Percentiles rank a stretch among this genome's conserved stretches.
phyloP scores from a whole-genome alignment of 345 rosid genomes.

The Arabis alpina region DNA sequence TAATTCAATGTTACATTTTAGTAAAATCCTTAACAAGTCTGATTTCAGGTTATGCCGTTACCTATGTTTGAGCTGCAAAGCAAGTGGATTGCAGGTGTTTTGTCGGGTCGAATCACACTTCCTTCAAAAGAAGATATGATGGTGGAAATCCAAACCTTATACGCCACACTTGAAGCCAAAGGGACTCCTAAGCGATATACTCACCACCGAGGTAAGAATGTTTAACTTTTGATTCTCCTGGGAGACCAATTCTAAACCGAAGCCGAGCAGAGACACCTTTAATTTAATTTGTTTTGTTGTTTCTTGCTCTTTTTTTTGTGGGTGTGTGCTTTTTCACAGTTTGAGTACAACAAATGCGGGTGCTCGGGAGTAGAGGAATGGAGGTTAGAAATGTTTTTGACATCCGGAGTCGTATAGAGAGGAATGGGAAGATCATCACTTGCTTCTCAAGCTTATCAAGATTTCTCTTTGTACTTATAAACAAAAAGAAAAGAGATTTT shows the following conservation, averaged over 20 bases:
- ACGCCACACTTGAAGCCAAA: slow-evolving; percentile 55
- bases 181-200: slow-evolving; percentile 68
- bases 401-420: slow-evolving; percentile 54
- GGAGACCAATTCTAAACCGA: not conserved
- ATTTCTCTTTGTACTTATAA: slow-evolving; percentile 39
- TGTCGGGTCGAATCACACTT: slow-evolving; percentile 70
- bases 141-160: slow-evolving; percentile 57
- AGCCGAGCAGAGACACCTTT: not conserved
- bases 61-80: slow-evolving; percentile 71
- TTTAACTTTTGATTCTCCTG: not conserved
- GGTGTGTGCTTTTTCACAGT: slow-evolving; percentile 36
- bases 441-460: slow-evolving; percentile 48
- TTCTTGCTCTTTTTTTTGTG: no score
- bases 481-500: not conserved
- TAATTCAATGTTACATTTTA: not conserved
- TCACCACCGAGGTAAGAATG: slow-evolving; percentile 56
- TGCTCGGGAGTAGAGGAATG: slow-evolving; percentile 50
- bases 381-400: slow-evolving; percentile 49
- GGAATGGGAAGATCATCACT: slow-evolving; percentile 56
- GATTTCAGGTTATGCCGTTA: slow-evolving; percentile 62
- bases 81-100: slow-evolving; percentile 84
- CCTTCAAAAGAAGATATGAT: slow-evolving; percentile 72
- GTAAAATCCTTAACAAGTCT: not conserved
- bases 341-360: slow-evolving; percentile 49
- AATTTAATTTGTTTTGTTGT: no score